A percentile compares a stretch with the other conserved stretches of the same genome.
Evolutionary conservation across 352 stramenopile genomes (phyloP).

Genomic region (Pythium dissotocum): DNA sequence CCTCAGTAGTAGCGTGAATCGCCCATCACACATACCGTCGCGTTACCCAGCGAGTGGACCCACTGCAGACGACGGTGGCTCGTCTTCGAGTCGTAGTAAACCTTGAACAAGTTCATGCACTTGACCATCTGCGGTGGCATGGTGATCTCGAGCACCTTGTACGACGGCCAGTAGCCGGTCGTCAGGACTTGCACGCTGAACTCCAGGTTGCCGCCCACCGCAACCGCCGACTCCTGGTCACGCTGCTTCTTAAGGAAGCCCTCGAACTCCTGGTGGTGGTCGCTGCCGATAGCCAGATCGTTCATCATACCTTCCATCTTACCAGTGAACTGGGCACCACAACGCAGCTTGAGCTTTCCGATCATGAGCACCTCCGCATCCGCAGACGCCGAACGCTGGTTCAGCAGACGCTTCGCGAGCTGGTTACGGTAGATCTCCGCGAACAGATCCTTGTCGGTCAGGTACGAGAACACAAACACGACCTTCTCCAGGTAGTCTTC

Average conservation of each 20-base stretch:
- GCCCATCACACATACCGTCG: constrained; percentile 62
- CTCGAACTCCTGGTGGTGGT: constrained; percentile 97
- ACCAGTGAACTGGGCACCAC: constrained; percentile 98
- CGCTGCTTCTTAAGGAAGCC: constrained; percentile 87
- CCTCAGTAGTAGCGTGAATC: no score
- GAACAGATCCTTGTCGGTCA: constrained; percentile 99
- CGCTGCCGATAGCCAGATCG: constrained; percentile 96
- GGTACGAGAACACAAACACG: constrained; percentile 98
- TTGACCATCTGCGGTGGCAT: constrained; percentile 93
- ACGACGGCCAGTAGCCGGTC: constrained; percentile 98
- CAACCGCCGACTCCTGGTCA: constrained; percentile 53
- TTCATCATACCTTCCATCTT: constrained; percentile 99
- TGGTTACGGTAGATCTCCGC: constrained; percentile 99
- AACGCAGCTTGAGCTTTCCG: constrained; percentile 98
- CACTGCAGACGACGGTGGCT: constrained; percentile 96
- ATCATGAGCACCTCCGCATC: constrained; percentile 99
- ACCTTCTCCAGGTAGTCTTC: constrained; percentile 97
- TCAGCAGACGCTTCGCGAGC: constrained; percentile 97
- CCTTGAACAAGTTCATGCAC: constrained; percentile 97
- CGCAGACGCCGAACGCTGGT: constrained; percentile 96
- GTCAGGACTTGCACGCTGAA: constrained; percentile 98
- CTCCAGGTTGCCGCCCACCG: constrained; percentile 76
- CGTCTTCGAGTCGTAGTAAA: constrained; percentile 92
- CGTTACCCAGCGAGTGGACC: constrained; percentile 96
- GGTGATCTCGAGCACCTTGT: constrained; percentile 95